These are phyloP conservation scores for Bipolaris sorokiniana DNA, from an alignment of 2,329 filamentous ascomycete species.

Conservation along the genomic window DNA sequence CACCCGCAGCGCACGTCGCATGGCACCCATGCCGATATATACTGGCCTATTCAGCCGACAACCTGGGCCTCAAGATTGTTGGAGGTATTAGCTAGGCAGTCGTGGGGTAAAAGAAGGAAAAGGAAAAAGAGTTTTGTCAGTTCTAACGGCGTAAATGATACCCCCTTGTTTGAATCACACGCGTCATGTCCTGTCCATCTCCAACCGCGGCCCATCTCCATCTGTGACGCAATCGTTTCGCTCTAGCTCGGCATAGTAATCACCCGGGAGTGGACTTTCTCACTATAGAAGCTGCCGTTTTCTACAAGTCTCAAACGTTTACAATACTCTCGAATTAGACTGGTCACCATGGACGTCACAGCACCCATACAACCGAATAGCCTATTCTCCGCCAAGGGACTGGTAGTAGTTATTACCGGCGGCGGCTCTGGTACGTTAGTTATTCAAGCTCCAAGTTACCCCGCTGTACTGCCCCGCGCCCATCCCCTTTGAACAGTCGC, in stretches of 20 bases:
- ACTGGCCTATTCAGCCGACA: conserved; percentile 72
- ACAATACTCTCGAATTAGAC: neutral
- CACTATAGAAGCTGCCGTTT: conserved; percentile 2
- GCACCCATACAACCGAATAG: conserved; percentile 41
- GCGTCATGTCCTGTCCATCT: neutral
- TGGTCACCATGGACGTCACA: conserved; percentile 43
- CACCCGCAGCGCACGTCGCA: conserved; percentile 69
- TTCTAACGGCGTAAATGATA: conserved; percentile 23
- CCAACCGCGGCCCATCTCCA: conserved; percentile 12
- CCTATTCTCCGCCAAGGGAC: conserved; percentile 50
- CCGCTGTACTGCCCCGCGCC: conserved; percentile 34
- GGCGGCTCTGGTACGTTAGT: conserved; percentile 50
- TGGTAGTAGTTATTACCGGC: conserved; percentile 52
- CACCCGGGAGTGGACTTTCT: conserved; percentile 15
- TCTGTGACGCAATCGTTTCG: conserved; percentile 20
- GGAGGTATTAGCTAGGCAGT: conserved; percentile 50
- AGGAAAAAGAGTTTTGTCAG: conserved; percentile 3
- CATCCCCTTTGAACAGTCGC: conserved; percentile 1
- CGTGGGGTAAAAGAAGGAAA: neutral
- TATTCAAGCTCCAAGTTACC: conserved; percentile 28
- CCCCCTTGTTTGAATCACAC: conserved; percentile 11
- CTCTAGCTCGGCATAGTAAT: conserved; percentile 13
- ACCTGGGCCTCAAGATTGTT: conserved; percentile 70
- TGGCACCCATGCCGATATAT: conserved; percentile 80
- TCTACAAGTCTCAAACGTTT: neutral